Percentiles rank a stretch among this genome's conserved stretches.
Conservation (phyloP, 2,329 filamentous ascomycete species). For the Claviceps purpurea region DNA sequence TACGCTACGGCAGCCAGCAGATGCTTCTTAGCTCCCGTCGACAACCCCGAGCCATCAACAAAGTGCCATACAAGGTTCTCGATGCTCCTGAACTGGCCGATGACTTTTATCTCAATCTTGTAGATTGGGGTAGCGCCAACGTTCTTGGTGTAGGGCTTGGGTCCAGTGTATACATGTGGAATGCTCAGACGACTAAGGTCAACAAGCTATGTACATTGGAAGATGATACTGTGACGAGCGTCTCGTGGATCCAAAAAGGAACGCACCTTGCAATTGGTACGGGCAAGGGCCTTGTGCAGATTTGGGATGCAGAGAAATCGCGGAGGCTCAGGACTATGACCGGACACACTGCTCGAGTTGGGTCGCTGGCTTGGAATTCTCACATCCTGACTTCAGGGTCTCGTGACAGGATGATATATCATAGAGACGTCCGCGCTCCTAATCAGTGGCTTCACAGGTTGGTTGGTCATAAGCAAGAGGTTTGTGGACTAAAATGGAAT, state of each 20-base stretch:
- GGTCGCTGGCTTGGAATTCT: constrained; percentile 92
- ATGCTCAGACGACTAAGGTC: constrained; percentile 78
- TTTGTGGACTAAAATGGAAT: constrained; percentile 95
- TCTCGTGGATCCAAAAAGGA: constrained; percentile 96
- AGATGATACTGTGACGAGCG: constrained; percentile 90
- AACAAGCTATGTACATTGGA: constrained; percentile 87
- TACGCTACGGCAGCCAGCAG: constrained; percentile 82
- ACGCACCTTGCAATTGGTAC: constrained; percentile 94
- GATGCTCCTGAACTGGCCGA: constrained; percentile 93
- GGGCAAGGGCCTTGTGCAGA: constrained; percentile 86
- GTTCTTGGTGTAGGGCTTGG: constrained; percentile 86
- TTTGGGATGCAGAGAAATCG: constrained; percentile 87
- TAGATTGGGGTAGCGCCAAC: constrained; percentile 95
- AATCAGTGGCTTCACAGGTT: constrained; percentile 82
- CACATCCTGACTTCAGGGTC: constrained; percentile 95
- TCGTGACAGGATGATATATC: constrained; percentile 83
- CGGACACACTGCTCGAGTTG: constrained; percentile 84
- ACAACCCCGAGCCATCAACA: constrained; percentile 79
- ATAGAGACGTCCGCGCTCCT: constrained; percentile 85
- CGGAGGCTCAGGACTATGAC: constrained; percentile 89
- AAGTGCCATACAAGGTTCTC: constrained; percentile 94
- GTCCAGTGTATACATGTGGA: constrained; percentile 97
- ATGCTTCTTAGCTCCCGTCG: constrained; percentile 85
- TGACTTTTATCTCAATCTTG: constrained; percentile 93
- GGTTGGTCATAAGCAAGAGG: constrained; percentile 92